These are phyloP conservation scores for Calocybe indica DNA, from an alignment of 768 basidiomycete genomes.

Conservation along the genomic window DNA sequence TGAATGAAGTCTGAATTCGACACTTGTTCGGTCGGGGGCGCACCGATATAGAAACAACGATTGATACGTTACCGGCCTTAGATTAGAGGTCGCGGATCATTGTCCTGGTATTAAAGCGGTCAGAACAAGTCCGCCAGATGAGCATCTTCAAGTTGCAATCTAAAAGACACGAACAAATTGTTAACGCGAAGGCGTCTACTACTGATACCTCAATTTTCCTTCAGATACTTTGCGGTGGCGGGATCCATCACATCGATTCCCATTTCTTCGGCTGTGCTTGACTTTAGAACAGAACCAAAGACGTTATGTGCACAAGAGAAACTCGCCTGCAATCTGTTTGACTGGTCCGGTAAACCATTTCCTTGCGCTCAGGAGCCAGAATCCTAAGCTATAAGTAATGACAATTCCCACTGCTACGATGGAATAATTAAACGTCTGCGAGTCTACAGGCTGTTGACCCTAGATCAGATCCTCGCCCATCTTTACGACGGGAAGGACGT, in stretches of 20 bases:
- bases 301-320: not conserved
- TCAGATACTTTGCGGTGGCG: too few species aligned
- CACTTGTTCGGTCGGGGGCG: too few species aligned
- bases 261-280: constrained; percentile 36
- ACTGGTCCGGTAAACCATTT: constrained; percentile 72
- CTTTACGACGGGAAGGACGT: constrained; percentile 8
- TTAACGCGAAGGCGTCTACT: too few species aligned
- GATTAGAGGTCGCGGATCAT: too few species aligned
- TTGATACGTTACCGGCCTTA: too few species aligned
- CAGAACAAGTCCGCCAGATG: too few species aligned
- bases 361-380: constrained; percentile 66
- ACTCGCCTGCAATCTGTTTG: constrained; percentile 54
- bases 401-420: constrained; percentile 76
- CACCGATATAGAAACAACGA: too few species aligned
- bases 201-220: too few species aligned
- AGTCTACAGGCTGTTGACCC: constrained; percentile 49
- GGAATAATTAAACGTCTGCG: constrained; percentile 70
- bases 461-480: not conserved
- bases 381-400: constrained; percentile 53
- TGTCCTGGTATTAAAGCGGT: too few species aligned
- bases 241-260: constrained; percentile 42
- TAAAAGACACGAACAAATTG: too few species aligned
- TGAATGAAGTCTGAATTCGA: too few species aligned
- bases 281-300: not conserved
- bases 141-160: too few species aligned